Percentiles rank a stretch among this genome's conserved stretches.
Conservation (phyloP, 768 basidiomycete genomes). For the Royoungia palumana region DNA sequence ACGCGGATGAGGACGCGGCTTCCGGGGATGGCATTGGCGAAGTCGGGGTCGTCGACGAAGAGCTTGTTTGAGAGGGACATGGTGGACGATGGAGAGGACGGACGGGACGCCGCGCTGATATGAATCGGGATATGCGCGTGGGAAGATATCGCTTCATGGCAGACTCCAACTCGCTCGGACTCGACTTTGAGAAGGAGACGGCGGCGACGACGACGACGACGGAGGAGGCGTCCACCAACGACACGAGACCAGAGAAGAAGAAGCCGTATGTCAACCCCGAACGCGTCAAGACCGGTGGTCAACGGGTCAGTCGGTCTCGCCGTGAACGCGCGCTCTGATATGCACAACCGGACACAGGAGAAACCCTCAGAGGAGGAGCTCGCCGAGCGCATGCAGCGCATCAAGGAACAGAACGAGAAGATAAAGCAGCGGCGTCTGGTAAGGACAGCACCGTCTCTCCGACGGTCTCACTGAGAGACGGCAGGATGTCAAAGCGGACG, state of each 20-base stretch:
- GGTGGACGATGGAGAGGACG: constrained; percentile 26
- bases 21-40: constrained; percentile 58
- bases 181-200: constrained; percentile 53
- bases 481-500: constrained; percentile 79
- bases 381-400: constrained; percentile 63
- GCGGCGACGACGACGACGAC: constrained; percentile 7
- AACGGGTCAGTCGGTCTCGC: constrained; percentile 52
- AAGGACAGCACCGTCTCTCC: constrained; percentile 18
- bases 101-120: not conserved
- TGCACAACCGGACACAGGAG: constrained; percentile 45
- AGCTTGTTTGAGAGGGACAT: constrained; percentile 97
- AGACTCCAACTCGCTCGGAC: constrained; percentile 63
- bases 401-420: constrained; percentile 70
- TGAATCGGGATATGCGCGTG: constrained; percentile 24
- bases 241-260: constrained; percentile 48
- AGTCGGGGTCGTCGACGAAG: constrained; percentile 76
- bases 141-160: constrained; percentile 34
- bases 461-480: not conserved
- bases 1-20: constrained; percentile 93
- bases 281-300: constrained; percentile 82
- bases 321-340: not conserved
- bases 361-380: constrained; percentile 68
- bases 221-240: constrained; percentile 10
- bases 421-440: constrained; percentile 69
- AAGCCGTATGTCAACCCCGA: constrained; percentile 79